These are phyloP conservation scores for Arachnomyces sp. DNA, from an alignment of 2,329 filamentous ascomycete genomes.

Conservation along the genomic window DNA sequence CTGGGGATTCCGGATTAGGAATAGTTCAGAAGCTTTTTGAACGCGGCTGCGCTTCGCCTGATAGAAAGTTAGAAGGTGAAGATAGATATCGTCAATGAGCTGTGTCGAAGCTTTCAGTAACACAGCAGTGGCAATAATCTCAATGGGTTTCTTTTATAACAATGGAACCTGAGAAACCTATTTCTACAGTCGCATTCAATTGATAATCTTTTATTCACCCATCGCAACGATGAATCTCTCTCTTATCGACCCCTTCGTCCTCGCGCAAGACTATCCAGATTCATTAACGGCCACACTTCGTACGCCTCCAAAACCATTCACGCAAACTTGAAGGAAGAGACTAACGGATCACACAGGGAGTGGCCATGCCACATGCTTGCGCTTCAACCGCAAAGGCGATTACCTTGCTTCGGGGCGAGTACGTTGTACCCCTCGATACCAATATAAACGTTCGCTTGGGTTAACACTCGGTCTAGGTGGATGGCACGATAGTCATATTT, in stretches of 20 bases:
- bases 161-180: conserved; percentile 1
- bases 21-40: no score
- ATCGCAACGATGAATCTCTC: conserved; percentile 57
- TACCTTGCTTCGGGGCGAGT: conserved; percentile 89
- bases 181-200: neutral
- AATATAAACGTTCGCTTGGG: conserved; percentile 9
- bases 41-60: no score
- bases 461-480: conserved; percentile 43
- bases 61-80: no score
- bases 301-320: conserved; percentile 37
- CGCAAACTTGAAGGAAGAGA: conserved; percentile 16
- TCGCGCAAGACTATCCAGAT: conserved; percentile 80
- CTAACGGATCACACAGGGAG: conserved; percentile 54
- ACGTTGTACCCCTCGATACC: conserved; percentile 16
- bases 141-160: neutral
- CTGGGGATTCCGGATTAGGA: neutral
- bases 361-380: conserved; percentile 59
- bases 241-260: conserved; percentile 62
- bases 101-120: no score
- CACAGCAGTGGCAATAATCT: neutral
- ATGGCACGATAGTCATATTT: conserved; percentile 92
- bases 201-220: neutral
- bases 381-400: conserved; percentile 92
- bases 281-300: conserved; percentile 81
- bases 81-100: no score